phyloP scores from a whole-genome alignment of 202 grass and related monocot genomes.

The Cymbopogon flexuosus region DNA sequence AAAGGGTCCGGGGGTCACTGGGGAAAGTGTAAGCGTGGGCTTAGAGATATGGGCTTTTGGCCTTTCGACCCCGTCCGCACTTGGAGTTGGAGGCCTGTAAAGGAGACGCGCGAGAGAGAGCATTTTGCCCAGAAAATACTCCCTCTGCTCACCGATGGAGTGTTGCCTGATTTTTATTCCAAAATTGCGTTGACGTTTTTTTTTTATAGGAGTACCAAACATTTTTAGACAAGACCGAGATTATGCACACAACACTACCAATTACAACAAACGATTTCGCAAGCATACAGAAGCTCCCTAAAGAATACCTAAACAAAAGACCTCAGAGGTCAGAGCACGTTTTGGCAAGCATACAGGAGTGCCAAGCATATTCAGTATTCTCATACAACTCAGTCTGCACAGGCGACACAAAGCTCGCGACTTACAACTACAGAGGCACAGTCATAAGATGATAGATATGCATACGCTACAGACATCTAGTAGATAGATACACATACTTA shows the following conservation, averaged over 20 bases:
- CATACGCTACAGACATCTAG: not conserved
- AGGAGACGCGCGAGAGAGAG: no score
- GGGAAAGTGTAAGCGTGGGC: not conserved
- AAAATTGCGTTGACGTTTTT: no score
- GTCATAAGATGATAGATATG: not conserved
- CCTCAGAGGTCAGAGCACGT: not conserved
- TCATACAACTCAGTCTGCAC: conserved; percentile 8
- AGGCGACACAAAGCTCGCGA: not conserved
- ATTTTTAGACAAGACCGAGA: not conserved
- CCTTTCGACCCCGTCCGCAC: not conserved
- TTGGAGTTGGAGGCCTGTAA: not conserved
- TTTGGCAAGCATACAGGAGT: not conserved
- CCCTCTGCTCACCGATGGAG: no score
- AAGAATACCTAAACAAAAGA: no score
- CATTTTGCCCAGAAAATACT: no score
- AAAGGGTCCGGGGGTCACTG: not conserved
- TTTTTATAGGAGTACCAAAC: no score
- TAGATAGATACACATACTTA: not conserved
- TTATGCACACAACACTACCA: not conserved
- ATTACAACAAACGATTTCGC: not conserved
- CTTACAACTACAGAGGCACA: conserved; percentile 7
- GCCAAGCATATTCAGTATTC: not conserved
- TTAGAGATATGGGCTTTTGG: not conserved
- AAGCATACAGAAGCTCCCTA: not conserved
- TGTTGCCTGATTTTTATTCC: no score